Percentiles rank a stretch among this genome's conserved stretches.
Conservation (phyloP, 2,329 filamentous ascomycete genomes). For the Aspergillus tamarii region DNA sequence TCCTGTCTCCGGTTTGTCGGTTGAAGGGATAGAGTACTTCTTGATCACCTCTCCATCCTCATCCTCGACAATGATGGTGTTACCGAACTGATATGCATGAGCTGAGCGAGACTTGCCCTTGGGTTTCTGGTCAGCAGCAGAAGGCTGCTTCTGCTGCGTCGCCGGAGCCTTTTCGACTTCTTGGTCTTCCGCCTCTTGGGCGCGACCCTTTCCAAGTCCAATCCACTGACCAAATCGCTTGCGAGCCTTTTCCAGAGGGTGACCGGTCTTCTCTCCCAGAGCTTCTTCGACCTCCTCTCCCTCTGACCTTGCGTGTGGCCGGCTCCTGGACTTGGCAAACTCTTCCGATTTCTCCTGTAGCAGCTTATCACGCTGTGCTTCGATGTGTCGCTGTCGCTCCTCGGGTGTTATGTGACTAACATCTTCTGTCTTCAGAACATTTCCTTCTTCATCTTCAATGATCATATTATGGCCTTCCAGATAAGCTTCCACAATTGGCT, state of each 20-base stretch:
- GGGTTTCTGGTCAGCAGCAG: conserved; percentile 24
- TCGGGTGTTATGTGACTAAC: conserved; percentile 52
- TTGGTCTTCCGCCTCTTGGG: conserved; percentile 27
- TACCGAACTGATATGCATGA: conserved; percentile 69
- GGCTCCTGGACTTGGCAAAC: conserved; percentile 51
- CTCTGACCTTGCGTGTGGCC: conserved; percentile 48
- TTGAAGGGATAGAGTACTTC: conserved; percentile 65
- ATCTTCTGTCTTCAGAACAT: conserved; percentile 72
- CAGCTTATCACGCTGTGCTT: conserved; percentile 52
- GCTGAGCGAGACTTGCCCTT: conserved; percentile 56
- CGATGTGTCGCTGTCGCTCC: conserved; percentile 64
- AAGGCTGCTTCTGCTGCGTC: conserved; percentile 23
- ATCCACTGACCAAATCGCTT: conserved; percentile 52
- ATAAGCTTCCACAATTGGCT: conserved; percentile 66
- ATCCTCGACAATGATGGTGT: conserved; percentile 72
- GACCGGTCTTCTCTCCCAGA: conserved; percentile 37
- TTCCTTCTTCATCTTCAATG: conserved; percentile 83
- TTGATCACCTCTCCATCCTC: conserved; percentile 70
- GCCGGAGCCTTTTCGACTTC: conserved; percentile 25
- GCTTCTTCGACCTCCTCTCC: conserved; percentile 47
- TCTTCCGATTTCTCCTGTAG: conserved; percentile 55
- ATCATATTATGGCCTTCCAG: conserved; percentile 79
- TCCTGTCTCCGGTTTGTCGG: conserved; percentile 33
- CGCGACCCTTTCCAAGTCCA: conserved; percentile 42
- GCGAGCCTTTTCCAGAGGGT: conserved; percentile 47